Evolutionary conservation across 495 filamentous ascomycete species (phyloP).

Genomic region (Penicillium bialowiezense): DNA sequence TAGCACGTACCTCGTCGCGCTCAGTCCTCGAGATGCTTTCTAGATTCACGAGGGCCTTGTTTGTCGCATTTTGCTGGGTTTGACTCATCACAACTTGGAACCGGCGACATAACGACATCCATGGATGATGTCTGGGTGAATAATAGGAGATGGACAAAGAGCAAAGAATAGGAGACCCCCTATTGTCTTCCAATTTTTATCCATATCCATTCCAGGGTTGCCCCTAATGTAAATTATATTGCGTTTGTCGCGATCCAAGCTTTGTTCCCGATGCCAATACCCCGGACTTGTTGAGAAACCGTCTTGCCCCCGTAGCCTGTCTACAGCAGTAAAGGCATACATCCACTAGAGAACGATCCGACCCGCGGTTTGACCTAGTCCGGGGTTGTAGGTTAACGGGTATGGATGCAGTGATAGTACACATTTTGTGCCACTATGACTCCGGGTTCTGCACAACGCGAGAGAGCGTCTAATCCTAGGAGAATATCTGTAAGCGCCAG

Average conservation of each 20-base stretch:
- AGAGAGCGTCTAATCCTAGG: background rate
- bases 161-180: no score
- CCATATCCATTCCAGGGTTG: background rate
- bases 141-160: no score
- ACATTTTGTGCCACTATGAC: conserved; percentile 20
- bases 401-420: conserved; percentile 13
- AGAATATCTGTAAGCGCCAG: background rate
- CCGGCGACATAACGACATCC: no score
- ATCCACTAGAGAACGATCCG: background rate
- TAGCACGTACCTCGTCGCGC: background rate
- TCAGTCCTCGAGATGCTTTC: conserved; percentile 12
- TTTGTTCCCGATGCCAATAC: background rate
- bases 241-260: background rate
- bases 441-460: conserved; percentile 12
- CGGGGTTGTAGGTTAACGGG: conserved; percentile 20
- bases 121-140: no score
- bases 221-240: background rate
- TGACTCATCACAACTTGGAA: no score
- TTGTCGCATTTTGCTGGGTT: no score
- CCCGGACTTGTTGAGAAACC: background rate
- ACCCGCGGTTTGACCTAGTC: conserved; percentile 10
- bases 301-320: background rate
- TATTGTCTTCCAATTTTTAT: conserved; percentile 1
- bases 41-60: conserved; percentile 2
- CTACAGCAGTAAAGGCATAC: background rate